Evolutionary conservation across 495 filamentous ascomycete species (phyloP).

Genomic region (Hypomontagnella monticulosa): DNA sequence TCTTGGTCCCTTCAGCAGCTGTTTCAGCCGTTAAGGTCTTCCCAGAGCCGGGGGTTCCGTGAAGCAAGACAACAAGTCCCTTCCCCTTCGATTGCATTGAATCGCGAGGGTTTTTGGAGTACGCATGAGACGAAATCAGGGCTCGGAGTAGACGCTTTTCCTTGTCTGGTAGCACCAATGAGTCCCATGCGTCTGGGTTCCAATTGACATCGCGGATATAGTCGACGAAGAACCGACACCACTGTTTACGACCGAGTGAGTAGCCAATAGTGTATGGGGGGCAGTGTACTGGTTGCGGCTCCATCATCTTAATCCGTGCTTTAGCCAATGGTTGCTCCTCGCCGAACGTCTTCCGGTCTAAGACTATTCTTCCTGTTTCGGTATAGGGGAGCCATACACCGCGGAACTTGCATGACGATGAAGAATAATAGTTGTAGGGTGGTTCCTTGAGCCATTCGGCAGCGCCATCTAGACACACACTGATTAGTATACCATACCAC

Average conservation of each 20-base stretch:
- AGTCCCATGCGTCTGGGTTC: slow-evolving; percentile 80
- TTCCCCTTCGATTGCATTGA: slow-evolving; percentile 75
- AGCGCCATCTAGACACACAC: slow-evolving; percentile 24
- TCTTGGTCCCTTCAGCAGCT: slow-evolving; percentile 39
- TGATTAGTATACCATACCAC: not conserved
- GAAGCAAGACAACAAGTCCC: slow-evolving; percentile 60
- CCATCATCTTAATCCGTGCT: slow-evolving; percentile 50
- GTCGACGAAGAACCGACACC: slow-evolving; percentile 82
- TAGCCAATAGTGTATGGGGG: slow-evolving; percentile 77
- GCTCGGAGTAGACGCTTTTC: slow-evolving; percentile 86
- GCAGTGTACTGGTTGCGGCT: slow-evolving; percentile 54
- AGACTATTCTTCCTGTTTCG: slow-evolving; percentile 38
- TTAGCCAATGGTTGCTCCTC: slow-evolving; percentile 50
- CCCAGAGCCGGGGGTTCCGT: slow-evolving; percentile 62
- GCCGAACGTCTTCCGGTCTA: slow-evolving; percentile 46
- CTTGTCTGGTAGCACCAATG: slow-evolving; percentile 76
- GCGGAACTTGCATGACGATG: slow-evolving; percentile 29
- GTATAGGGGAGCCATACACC: slow-evolving; percentile 45
- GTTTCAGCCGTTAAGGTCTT: slow-evolving; percentile 67
- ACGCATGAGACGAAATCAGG: slow-evolving; percentile 75
- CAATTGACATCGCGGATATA: slow-evolving; percentile 70
- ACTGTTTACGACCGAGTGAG: slow-evolving; percentile 81
- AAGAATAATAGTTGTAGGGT: slow-evolving; percentile 38
- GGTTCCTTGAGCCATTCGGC: slow-evolving; percentile 44
- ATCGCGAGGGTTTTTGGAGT: slow-evolving; percentile 64